Base-by-base conservation (phyloP, 768 basidiomycete genomes). In the Amanita muscaria region DNA sequence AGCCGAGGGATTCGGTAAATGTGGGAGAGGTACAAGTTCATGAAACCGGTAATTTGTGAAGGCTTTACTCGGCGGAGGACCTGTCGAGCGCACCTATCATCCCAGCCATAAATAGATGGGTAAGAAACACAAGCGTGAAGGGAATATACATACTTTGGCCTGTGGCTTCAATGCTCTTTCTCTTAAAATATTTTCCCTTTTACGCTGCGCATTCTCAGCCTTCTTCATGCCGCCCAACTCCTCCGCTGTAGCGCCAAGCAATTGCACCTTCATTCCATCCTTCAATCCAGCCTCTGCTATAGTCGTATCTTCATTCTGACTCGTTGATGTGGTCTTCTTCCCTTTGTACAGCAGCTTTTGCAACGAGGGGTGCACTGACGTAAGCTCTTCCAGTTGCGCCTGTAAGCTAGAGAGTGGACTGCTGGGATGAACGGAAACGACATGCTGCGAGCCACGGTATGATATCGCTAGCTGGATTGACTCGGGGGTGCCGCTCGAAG, bases 261-360 rank as follows among this genome's bases (percentile, higher is more conserved):
- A 67, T 54, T 83, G 83, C 4, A 88, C 61, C 59, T 81, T 88
- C 40, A 66, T 53, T 7, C 83, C 83, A 48, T 77, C 64, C 53
- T 72, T 79, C 31, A 88, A 55, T n/a, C 85, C 84, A 0, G 54
- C 74, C 60, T 56, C 55, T 3, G 10, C 59, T 52, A 66, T 53
- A 22, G 55, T 68, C 37, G 47, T 62, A 19, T 52, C 55, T 12
- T 55, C 57, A 29, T 58, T 52, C 31, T 54, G 50, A 14, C 59
- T 37, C 14, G 60, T 25, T 0, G 58, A 46, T 42, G 64, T 73
- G 9, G 59, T 44, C 40, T 65, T 72, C 67, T 82, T 87, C 25
- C 85, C 83, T 56, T 78, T 84, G 64, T 73, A 82, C 7, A 88
- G 58, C 32, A 88, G 65, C 54, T 88, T 89, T 64, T 88, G 85